Percentiles rank a stretch among this genome's conserved stretches.
phyloP scores from a whole-genome alignment of 306 rosid species.

The Amphicarpaea edgeworthii region DNA sequence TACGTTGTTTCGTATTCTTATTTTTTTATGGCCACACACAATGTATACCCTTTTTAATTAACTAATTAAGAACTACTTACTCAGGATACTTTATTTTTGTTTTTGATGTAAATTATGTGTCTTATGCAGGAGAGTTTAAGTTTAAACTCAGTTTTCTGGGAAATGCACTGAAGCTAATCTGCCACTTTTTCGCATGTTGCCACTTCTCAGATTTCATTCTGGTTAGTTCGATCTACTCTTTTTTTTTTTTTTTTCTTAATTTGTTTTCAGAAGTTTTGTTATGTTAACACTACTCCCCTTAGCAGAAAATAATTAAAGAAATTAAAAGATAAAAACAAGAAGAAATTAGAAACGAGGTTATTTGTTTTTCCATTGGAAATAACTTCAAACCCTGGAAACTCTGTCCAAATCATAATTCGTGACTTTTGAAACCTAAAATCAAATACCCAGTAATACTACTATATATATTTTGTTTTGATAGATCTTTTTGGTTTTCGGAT shows the following conservation, averaged over 20 bases:
- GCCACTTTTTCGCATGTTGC: slow-evolving; percentile 13
- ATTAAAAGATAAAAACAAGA: neutral
- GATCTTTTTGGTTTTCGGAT: neutral
- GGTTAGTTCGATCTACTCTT: slow-evolving; percentile 55
- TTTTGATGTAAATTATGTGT: neutral
- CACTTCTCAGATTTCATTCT: slow-evolving; percentile 39
- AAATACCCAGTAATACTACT: neutral
- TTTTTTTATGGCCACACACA: neutral
- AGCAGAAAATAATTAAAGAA: neutral
- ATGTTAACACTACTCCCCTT: neutral
- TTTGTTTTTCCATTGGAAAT: neutral
- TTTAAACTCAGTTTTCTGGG: slow-evolving; percentile 11
- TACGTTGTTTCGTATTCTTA: neutral
- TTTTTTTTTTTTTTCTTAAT: slow-evolving; percentile 10
- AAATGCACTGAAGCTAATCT: slow-evolving; percentile 34
- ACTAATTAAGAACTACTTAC: slow-evolving; percentile 15
- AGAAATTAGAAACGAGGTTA: neutral
- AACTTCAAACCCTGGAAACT: too few relatives aligned
- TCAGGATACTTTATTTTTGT: neutral
- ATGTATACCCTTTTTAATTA: neutral
- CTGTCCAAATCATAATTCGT: neutral
- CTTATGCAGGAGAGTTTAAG: slow-evolving; percentile 53
- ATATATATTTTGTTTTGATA: neutral
- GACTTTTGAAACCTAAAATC: neutral
- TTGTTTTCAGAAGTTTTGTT: too few relatives aligned